These are phyloP conservation scores for Rubia tinctorum DNA, from an alignment of 305 asterid species.

Conservation along the genomic window DNA sequence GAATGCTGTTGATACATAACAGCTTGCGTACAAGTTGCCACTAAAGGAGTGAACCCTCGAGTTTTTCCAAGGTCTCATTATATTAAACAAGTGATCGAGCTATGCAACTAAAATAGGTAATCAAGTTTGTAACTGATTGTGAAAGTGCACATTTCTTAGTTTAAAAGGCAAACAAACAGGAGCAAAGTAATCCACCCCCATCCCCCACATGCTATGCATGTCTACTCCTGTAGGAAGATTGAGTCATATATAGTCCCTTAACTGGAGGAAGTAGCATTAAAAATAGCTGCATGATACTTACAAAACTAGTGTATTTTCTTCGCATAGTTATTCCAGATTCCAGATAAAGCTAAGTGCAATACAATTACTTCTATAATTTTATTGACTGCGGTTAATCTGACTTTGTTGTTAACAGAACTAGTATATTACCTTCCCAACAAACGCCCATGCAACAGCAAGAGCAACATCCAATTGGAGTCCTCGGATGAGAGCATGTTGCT, in stretches of 20 bases:
- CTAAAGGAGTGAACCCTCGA: background rate
- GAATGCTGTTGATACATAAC: background rate
- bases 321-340: background rate
- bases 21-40: background rate
- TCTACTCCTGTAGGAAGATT: background rate
- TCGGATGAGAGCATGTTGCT: conserved; percentile 90
- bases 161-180: background rate
- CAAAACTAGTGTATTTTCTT: background rate
- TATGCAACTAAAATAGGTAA: background rate
- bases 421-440: conserved; percentile 76
- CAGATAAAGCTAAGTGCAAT: background rate
- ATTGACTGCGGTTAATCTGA: background rate
- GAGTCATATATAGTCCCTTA: background rate
- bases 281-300: background rate
- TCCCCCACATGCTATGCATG: background rate
- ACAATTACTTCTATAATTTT: background rate
- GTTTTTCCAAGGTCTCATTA: background rate
- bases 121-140: background rate
- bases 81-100: background rate
- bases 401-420: background rate
- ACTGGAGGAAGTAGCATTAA: background rate
- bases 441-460: conserved; percentile 96
- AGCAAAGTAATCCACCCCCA: background rate
- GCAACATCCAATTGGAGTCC: conserved; percentile 86
- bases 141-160: background rate